Base-by-base conservation (phyloP, 768 basidiomycete genomes). In the Amanita phalloides region DNA sequence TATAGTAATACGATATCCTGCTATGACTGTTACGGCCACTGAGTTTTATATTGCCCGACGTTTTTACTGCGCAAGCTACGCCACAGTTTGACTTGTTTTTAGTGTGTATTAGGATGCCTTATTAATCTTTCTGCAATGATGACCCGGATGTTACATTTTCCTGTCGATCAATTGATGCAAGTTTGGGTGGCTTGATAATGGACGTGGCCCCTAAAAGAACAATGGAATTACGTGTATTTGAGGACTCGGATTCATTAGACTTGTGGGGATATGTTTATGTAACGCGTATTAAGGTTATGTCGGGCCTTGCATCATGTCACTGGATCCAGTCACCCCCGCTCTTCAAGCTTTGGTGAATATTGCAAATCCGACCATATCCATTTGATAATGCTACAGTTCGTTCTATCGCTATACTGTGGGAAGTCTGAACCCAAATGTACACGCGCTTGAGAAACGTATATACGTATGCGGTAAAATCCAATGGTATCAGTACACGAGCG, bases 1-100 rank as follows among this genome's bases (percentile, higher is more conserved):
- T 32, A 21, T 54, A 73, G 71, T 55, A 66, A 66, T 47, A 62
- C 64, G 13, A 69, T 64, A 6, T 69, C 70, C 9, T 73, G 71
- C 51, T 62, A 65, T 49, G 68, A 72, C 45, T 73, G 71, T 56
- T 68, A 65, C 49, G 61, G 61, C 35, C 50, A 54, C 21, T 56
- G 48, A 53, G 45, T 39, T 57, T 39, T 23, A 4, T 44, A 20
- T 21, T 21, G 38, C 37, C 0, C 37, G 37, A 17, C 20, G 20
- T 1, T 38, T 17, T 38, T 30, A 9, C 28, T 41, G 23, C 17
- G 39, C 32, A 32, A 30, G 28, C 11, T 13, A 33, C 33, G 20
- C 41, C 41, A 21, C 17, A 21, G 20, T 11, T 21, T 11, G 1
- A 4, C 10, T 20, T n/a, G 10, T 17, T 17, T 17, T 17, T 17